A percentile compares a stretch with the other conserved stretches of the same genome.
Evolutionary conservation across 768 basidiomycete genomes (phyloP).

Genomic region (Holtermanniella nyarrowii): DNA sequence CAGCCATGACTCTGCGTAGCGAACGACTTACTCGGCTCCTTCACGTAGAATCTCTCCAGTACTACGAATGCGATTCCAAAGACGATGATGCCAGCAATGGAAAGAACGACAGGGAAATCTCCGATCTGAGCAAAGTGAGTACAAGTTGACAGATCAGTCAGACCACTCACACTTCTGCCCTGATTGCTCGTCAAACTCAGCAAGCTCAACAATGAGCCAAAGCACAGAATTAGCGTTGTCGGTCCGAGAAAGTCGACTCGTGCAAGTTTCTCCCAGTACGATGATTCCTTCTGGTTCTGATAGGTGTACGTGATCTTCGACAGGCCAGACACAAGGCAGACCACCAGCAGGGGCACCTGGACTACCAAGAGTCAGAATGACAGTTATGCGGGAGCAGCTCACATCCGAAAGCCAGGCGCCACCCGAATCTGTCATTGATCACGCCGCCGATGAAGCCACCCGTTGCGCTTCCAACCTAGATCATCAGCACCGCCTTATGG

Average conservation of each 20-base stretch:
- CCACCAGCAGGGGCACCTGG: not conserved
- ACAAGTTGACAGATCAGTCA: not conserved
- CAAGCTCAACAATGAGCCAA: not conserved
- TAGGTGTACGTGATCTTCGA: not conserved
- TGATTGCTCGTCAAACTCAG: not conserved
- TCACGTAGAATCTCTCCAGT: not conserved
- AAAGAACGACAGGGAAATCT: not conserved
- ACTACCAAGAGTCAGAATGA: not conserved
- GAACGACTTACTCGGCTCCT: not conserved
- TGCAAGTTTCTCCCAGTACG: conserved; percentile 6
- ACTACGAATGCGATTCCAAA: not conserved
- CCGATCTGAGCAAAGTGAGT: not conserved
- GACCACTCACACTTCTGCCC: not conserved
- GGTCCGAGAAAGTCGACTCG: conserved; percentile 36
- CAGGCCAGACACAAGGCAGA: not conserved
- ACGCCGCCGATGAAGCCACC: conserved; percentile 34
- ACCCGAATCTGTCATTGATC: conserved; percentile 71
- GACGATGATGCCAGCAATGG: not conserved
- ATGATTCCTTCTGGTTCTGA: not conserved
- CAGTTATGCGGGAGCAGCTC: not conserved
- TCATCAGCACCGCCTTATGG: not conserved
- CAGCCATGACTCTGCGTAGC: not conserved
- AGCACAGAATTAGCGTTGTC: conserved; percentile 15
- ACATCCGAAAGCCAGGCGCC: conserved; percentile 44
- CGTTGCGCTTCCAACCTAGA: not conserved